Evolutionary conservation across 2,329 filamentous ascomycete species (phyloP).

Genomic region (Ilyonectria sp.): DNA sequence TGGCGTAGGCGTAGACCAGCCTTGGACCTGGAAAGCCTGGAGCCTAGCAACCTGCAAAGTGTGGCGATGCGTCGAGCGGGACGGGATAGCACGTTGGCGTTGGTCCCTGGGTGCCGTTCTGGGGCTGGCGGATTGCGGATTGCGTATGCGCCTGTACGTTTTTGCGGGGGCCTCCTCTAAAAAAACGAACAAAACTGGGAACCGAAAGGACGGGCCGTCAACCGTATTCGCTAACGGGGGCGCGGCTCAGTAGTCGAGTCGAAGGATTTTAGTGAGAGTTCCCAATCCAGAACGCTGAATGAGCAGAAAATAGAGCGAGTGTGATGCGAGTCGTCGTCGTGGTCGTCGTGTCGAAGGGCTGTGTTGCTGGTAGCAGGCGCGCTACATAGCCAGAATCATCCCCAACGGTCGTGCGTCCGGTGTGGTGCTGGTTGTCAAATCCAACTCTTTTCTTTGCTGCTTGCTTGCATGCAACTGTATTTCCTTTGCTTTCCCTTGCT

Average conservation of each 20-base stretch:
- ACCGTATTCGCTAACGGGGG: constrained; percentile 46
- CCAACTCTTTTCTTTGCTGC: constrained; percentile 4
- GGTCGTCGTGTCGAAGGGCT: constrained; percentile 21
- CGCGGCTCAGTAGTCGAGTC: constrained; percentile 13
- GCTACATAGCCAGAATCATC: constrained; percentile 25
- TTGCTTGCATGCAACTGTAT: constrained; percentile 5
- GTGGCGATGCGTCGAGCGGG: constrained; percentile 45
- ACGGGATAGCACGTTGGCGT: constrained; percentile 23
- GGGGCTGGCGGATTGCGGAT: constrained; percentile 27
- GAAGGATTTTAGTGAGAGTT: constrained; percentile 17
- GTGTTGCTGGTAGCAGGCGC: constrained; percentile 1
- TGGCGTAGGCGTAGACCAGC: not conserved
- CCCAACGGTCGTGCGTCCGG: constrained; percentile 7
- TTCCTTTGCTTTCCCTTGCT: not conserved
- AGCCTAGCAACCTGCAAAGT: constrained; percentile 16
- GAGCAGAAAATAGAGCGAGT: constrained; percentile 11
- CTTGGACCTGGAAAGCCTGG: not conserved
- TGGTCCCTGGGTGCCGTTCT: constrained; percentile 25
- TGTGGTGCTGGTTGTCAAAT: not conserved
- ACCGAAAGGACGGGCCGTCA: constrained; percentile 30
- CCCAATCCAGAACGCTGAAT: not conserved
- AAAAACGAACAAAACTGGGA: constrained; percentile 30
- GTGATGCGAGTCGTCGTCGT: constrained; percentile 8
- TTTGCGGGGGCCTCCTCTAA: constrained; percentile 39
- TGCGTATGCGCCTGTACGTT: constrained; percentile 33